Base-by-base conservation (phyloP, 352 stramenopile species). In the Plasmopara muralis region DNA sequence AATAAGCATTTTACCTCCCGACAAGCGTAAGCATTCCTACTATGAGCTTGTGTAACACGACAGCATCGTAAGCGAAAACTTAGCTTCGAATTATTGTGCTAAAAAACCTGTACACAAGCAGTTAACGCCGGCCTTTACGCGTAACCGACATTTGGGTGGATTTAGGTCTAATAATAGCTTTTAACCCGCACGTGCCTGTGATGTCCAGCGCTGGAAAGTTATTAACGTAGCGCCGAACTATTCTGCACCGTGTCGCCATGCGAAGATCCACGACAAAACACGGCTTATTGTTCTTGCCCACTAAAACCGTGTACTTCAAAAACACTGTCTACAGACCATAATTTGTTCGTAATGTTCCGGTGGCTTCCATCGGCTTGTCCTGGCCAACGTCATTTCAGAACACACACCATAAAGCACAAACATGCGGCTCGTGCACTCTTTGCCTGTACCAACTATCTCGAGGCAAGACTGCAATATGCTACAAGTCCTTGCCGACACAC, bases 381-480 rank as follows among this genome's bases (percentile, higher is more conserved):
- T 25, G 29, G 28, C 48, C 40, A 57, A 25, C 42, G 45, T 57
- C 41, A 64, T 33, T 61, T 68, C 50, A 42, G 37, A 64, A 25
- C 46, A 10, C 9, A 38, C 53, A 44, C 8, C 20, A 30, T 25
- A 47, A 16, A 16, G 12, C 8, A 47, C n/a, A 54, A 43, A 9
- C 15, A 70, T 71, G 66, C 45, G 61, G 33, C 65, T 73, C 43
- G 57, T 55, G 12, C 46, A 68, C 39, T 62, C 70, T 50, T 39
- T 73, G 28, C 62, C 55, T 31, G 55, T 66, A 47, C 62, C 63
- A 20, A 55, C 57, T 7, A 65, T 75, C 31, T 50, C 66, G 20
- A 60, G 53, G 20, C 48, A 70, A 30, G 66, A 75, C 53, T 60
- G 43, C 47, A 50, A 41, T 53, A 68, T 72, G 63, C 43, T 75